Evolutionary conservation across 371 early-diverging fungal genomes (phyloP).

Genomic region (Mortierella sp.): DNA sequence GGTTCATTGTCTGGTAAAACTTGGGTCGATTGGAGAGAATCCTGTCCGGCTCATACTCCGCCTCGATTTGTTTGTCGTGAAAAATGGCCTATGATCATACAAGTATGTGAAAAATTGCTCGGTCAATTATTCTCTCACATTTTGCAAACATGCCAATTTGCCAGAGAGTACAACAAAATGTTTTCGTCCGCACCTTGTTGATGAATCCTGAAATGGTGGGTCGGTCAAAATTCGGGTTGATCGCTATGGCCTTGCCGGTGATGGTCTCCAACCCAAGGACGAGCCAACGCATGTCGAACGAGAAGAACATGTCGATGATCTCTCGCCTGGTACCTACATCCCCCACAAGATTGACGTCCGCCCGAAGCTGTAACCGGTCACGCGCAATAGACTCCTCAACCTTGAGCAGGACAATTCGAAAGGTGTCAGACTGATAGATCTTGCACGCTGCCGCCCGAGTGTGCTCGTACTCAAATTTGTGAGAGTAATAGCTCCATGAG

Average conservation of each 20-base stretch:
- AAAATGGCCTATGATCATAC: conserved; percentile 34
- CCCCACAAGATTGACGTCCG: conserved; percentile 44
- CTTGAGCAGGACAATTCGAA: conserved; percentile 44
- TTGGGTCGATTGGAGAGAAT: conserved; percentile 46
- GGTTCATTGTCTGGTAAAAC: conserved; percentile 50
- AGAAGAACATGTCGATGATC: conserved; percentile 53
- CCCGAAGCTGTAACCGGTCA: conserved; percentile 42
- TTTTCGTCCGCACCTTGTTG: conserved; percentile 21
- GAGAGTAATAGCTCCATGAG: conserved; percentile 54
- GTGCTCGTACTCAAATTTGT: conserved; percentile 55
- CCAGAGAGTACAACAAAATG: not conserved
- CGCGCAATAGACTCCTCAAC: conserved; percentile 50
- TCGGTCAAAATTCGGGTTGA: conserved; percentile 48
- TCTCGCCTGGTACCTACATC: conserved; percentile 39
- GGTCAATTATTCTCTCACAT: not conserved
- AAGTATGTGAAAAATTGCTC: too few relatives aligned
- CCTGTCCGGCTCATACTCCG: conserved; percentile 47
- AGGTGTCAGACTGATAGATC: conserved; percentile 52
- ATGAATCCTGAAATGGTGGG: conserved; percentile 44
- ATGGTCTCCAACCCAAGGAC: conserved; percentile 55
- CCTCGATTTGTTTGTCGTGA: conserved; percentile 39
- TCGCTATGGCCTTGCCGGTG: conserved; percentile 43
- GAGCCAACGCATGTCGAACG: conserved; percentile 58
- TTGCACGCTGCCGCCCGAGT: conserved; percentile 48
- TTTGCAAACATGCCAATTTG: not conserved